Conservation (phyloP, 202 grass and related monocot genomes). For the Musa balbisiana region DNA sequence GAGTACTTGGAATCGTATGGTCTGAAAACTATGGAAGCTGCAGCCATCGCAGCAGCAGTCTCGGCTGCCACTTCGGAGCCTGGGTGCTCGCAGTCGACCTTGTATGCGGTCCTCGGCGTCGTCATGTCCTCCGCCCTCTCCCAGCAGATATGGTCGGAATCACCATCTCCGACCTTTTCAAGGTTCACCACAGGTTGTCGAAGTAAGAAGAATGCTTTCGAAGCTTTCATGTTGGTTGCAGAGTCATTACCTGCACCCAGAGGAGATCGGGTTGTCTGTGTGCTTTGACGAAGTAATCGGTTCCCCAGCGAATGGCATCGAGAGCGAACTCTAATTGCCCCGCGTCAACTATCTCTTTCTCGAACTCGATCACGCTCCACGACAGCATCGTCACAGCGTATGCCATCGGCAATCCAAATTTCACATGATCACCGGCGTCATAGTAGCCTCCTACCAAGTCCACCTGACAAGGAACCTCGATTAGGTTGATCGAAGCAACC, state of each 20-base stretch:
- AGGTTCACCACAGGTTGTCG: too few species aligned
- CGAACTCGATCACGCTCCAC: conserved; percentile 71
- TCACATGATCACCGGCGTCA: conserved; percentile 23
- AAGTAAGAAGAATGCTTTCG: too few species aligned
- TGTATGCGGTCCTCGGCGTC: conserved; percentile 65
- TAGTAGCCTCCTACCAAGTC: conserved; percentile 95
- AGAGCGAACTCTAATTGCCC: conserved; percentile 51
- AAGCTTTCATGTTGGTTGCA: too few species aligned
- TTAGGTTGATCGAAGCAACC: too few species aligned
- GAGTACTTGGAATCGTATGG: conserved; percentile 74
- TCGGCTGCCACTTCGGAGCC: conserved; percentile 70
- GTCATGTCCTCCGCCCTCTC: conserved; percentile 87
- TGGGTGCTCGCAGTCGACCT: conserved; percentile 44
- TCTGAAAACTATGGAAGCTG: conserved; percentile 52
- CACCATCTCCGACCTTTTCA: conserved; percentile 74
- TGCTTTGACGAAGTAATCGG: conserved; percentile 84
- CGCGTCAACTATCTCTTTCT: conserved; percentile 62
- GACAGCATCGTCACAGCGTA: conserved; percentile 66
- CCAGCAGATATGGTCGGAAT: conserved; percentile 97
- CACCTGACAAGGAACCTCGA: conserved; percentile 32
- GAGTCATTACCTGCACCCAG: conserved; percentile 58
- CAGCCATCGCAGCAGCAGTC: conserved; percentile 67
- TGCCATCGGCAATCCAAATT: conserved; percentile 44
- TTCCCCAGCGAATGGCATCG: conserved; percentile 77
- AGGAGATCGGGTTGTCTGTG: conserved; percentile 61